phyloP scores from a whole-genome alignment of 257 asterid species.

The Henckelia pumila region DNA sequence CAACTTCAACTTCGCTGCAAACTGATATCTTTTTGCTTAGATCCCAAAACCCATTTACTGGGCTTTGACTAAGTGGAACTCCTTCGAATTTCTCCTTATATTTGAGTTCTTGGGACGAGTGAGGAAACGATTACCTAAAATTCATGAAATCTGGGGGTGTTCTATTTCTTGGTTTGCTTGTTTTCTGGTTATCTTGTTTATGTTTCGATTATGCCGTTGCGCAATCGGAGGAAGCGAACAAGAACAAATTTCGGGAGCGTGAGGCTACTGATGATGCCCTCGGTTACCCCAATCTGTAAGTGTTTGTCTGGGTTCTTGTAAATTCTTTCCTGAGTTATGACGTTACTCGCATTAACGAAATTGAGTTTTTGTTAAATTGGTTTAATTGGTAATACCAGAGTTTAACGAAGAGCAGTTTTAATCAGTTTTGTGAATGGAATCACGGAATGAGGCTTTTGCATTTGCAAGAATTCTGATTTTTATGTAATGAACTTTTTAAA shows the following conservation, averaged over 20 bases:
- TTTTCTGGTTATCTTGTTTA: constrained; percentile 37
- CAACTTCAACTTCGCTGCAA: constrained; percentile 24
- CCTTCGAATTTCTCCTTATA: constrained; percentile 22
- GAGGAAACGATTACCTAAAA: constrained; percentile 16
- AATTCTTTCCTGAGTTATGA: constrained; percentile 21
- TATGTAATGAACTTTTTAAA: constrained; percentile 6
- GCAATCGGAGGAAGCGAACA: constrained; percentile 59
- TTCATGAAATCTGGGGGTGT: constrained; percentile 71
- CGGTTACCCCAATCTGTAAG: constrained; percentile 89
- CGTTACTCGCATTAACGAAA: background rate
- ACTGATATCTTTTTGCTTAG: constrained; percentile 24
- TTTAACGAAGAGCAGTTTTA: constrained; percentile 11
- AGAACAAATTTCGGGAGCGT: constrained; percentile 88
- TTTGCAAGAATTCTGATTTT: constrained; percentile 4
- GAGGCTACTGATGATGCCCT: constrained; percentile 90
- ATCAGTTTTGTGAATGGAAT: constrained; percentile 14
- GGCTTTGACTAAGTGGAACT: constrained; percentile 34
- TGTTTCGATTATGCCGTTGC: constrained; percentile 53
- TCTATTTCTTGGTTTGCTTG: constrained; percentile 43
- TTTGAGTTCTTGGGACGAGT: constrained; percentile 17
- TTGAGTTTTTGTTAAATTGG: constrained; percentile 15
- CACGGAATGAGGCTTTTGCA: background rate
- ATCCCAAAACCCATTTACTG: constrained; percentile 43
- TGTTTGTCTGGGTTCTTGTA: background rate
- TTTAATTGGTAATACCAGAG: background rate